phyloP scores from a whole-genome alignment of 2,329 filamentous ascomycete genomes.

The Alternaria dauci region DNA sequence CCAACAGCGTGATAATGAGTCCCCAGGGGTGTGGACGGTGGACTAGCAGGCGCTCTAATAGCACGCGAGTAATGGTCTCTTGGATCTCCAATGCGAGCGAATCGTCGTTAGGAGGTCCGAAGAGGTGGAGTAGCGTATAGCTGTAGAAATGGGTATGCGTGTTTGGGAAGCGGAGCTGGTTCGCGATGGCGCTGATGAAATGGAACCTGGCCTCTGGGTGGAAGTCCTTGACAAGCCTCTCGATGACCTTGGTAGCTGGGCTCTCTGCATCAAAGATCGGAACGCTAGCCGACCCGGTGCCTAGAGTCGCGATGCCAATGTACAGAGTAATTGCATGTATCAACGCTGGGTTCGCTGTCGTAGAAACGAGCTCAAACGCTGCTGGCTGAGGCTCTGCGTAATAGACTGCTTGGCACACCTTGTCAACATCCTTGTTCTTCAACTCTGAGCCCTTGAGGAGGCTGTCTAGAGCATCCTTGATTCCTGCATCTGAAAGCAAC shows the following conservation, averaged over 20 bases:
- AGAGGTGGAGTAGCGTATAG: slow-evolving; percentile 83
- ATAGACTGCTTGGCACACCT: slow-evolving; percentile 77
- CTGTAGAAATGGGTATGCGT: slow-evolving; percentile 93
- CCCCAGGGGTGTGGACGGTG: slow-evolving; percentile 97
- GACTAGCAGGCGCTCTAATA: slow-evolving; percentile 86
- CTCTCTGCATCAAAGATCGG: slow-evolving; percentile 71
- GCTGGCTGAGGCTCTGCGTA: slow-evolving; percentile 66
- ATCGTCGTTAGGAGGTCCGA: slow-evolving; percentile 67
- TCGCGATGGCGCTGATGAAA: slow-evolving; percentile 82
- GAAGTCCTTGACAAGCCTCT: slow-evolving; percentile 78
- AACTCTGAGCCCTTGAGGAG: slow-evolving; percentile 63
- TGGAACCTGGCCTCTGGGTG: slow-evolving; percentile 83
- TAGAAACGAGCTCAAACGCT: slow-evolving; percentile 70
- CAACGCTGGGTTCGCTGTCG: slow-evolving; percentile 73
- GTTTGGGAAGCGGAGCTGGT: slow-evolving; percentile 91
- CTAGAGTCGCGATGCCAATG: slow-evolving; percentile 76
- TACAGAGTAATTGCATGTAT: slow-evolving; percentile 87
- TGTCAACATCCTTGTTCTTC: slow-evolving; percentile 76
- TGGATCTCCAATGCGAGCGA: slow-evolving; percentile 77
- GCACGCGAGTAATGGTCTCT: slow-evolving; percentile 86
- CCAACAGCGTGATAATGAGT: slow-evolving; percentile 83
- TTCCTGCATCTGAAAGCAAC: slow-evolving; percentile 59
- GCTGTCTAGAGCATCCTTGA: slow-evolving; percentile 63
- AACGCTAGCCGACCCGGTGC: slow-evolving; percentile 65
- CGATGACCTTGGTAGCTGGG: slow-evolving; percentile 75